Conservation (phyloP, 345 rosid species). For the Syzygium jambos region DNA sequence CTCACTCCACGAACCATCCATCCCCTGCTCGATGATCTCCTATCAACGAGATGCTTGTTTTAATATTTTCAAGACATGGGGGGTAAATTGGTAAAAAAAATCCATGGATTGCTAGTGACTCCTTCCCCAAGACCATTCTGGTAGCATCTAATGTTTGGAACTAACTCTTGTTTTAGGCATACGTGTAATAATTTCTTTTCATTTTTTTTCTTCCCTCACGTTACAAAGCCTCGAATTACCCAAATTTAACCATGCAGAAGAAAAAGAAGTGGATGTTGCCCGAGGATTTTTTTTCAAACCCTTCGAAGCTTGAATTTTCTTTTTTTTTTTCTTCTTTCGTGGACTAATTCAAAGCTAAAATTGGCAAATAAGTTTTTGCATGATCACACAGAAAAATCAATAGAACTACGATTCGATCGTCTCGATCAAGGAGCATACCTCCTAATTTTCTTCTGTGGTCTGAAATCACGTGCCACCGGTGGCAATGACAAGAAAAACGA, state of each 20-base stretch:
- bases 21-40: no score
- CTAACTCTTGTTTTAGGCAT: neutral
- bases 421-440: accelerated
- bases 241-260: neutral
- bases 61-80: neutral
- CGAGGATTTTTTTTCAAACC: neutral
- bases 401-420: accelerated
- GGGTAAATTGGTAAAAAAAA: neutral
- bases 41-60: no score
- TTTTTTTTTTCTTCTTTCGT: no score
- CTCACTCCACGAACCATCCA: no score
- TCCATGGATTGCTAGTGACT: neutral
- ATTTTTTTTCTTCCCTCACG: neutral
- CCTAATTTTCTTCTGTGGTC: accelerated
- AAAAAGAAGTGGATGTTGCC: neutral
- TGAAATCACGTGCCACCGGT: accelerated
- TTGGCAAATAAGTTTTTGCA: neutral
- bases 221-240: neutral
- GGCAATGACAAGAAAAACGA: accelerated
- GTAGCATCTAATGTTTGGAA: neutral
- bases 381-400: accelerated
- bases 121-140: accelerated
- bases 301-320: neutral
- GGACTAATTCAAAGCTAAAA: no score
- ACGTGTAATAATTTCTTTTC: neutral